Conservation (phyloP, 2,329 filamentous ascomycete species). For the Paraphoma chrysanthemicola region DNA sequence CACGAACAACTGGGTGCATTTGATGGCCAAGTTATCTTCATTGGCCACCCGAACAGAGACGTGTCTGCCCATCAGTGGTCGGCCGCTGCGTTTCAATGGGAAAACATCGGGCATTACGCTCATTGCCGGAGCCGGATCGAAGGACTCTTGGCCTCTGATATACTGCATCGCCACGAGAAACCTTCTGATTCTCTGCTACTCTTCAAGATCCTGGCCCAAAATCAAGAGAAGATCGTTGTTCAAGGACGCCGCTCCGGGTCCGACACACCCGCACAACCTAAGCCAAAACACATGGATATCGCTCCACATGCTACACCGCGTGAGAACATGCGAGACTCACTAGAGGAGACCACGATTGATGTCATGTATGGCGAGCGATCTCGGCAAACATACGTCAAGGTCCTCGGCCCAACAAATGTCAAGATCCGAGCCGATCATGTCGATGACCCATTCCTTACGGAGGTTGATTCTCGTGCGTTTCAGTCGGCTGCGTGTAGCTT, state of each 20-base stretch:
- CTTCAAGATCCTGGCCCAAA: slow-evolving; percentile 52
- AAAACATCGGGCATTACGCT: slow-evolving; percentile 54
- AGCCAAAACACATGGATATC: background rate
- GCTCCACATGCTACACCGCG: background rate
- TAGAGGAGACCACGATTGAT: too few species aligned
- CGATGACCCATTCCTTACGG: slow-evolving; percentile 36
- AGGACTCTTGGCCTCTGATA: slow-evolving; percentile 52
- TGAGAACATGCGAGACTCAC: too few species aligned
- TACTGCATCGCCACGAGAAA: slow-evolving; percentile 46
- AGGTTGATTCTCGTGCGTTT: slow-evolving; percentile 2
- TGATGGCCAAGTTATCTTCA: slow-evolving; percentile 54
- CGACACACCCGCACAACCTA: background rate
- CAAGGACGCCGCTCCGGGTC: slow-evolving; percentile 12
- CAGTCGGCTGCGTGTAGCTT: slow-evolving; percentile 1
- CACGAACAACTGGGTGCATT: slow-evolving; percentile 34
- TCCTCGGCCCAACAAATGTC: background rate
- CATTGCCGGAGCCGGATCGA: slow-evolving; percentile 52
- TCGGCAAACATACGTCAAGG: too few species aligned
- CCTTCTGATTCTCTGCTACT: slow-evolving; percentile 49
- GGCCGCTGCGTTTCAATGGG: slow-evolving; percentile 48
- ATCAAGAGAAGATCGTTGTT: slow-evolving; percentile 34
- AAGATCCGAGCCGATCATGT: slow-evolving; percentile 17
- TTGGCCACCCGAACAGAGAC: slow-evolving; percentile 56
- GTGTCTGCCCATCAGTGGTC: slow-evolving; percentile 58
- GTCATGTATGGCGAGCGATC: too few species aligned